Evolutionary conservation across 371 early-diverging fungal species (phyloP), one percentile per base, ranked within the genome.

Genomic region (Synchytrium microbalum): DNA sequence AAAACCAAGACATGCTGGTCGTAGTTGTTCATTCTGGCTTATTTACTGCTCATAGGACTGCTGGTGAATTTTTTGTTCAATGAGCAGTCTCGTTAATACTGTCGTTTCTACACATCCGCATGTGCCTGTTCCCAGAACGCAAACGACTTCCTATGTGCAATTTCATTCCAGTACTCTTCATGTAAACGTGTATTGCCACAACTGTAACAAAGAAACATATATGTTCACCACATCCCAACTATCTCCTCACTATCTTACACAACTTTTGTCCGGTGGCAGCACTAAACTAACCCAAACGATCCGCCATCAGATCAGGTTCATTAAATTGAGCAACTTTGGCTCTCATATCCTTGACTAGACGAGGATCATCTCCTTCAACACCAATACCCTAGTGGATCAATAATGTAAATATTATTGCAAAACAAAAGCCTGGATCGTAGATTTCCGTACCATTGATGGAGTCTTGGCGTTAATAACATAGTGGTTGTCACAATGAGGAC

Each of bases 401-500:
- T 24, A 53, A n/a, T 64, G 23, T 62, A 23, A 30, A 13, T 64
- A 30, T 23, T 56, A 28, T 14, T n/a, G 58, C 58, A n/a, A 57
- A 57, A 57, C 14, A 69, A 16, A 68, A 26, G n/a, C 14, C 19
- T 2, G 51, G 38, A 51, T 5, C 25, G 13, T 29, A 13, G 24
- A 46, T 23, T 59, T 56, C 8, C 14, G 54, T 65, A 76, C 79
- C 65, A 92, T 84, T 58, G 84, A 81, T 3, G 95, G 92, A 1
- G 83, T 90, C 64, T 92, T 82, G 16, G 96, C 98, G n/a, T 93
- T 93, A 25, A 97, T 64, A 30, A 97, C 88, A 69, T 86, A 97
- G 68, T 95, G 90, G 76, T 97, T 97, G 72, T 96, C 98, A 76
- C 98, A 97, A 69, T 93, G 89, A 27, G 98, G 98, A 67, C 98